Base-by-base conservation (phyloP, 768 basidiomycete genomes). In the Leccinum olivaceopallidum region DNA sequence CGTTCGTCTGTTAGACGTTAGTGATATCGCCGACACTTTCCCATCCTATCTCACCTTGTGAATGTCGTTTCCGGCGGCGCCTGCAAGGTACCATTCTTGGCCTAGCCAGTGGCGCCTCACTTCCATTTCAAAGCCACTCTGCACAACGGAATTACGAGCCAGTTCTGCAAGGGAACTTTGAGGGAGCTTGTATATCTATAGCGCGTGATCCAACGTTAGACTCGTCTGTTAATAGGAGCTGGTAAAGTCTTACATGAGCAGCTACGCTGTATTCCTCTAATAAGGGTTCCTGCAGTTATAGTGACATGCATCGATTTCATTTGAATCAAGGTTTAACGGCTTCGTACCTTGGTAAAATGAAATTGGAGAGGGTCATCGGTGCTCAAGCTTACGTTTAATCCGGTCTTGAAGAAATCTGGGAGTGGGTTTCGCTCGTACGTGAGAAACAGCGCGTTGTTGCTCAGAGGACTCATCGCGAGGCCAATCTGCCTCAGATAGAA, bases 401-500 rank as follows among this genome's bases (percentile, higher is more conserved):
- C 97, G 0, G 89, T 88, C 73, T 93, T 89, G 84, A 98, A 98
- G 77, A 96, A 99, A 68, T 96, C 94, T 5, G 94, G 95, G 42
- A 99, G 83, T 0, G 97, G 97, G 70, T 99, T 99, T 48, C 97
- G 82, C 77, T 99, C 97, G 68, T 98, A 98, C 3, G 92, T 89
- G 70, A 99, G 79, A 80, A 99, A 99, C 39, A 99, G 78, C 1
- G 97, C 95, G 65, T 99, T 99, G 73, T 99, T 99, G 75, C 94
- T 97, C 51, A 99, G 76, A 3, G 97, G 97, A 69, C 93, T 95
- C 97, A 99, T 99, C 2, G 97, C 97, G 18, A 99, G 84, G 32
- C 97, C 96, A 63, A 98, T 98, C 77, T 98, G 97, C 76, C 94
- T 95, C 64, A 99, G 81, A 74, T 98, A 99, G 77, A 95, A 99